Evolutionary conservation across 306 rosid genomes (phyloP), one percentile per base, ranked within the genome.

Genomic region (Arachis hypogaea): DNA sequence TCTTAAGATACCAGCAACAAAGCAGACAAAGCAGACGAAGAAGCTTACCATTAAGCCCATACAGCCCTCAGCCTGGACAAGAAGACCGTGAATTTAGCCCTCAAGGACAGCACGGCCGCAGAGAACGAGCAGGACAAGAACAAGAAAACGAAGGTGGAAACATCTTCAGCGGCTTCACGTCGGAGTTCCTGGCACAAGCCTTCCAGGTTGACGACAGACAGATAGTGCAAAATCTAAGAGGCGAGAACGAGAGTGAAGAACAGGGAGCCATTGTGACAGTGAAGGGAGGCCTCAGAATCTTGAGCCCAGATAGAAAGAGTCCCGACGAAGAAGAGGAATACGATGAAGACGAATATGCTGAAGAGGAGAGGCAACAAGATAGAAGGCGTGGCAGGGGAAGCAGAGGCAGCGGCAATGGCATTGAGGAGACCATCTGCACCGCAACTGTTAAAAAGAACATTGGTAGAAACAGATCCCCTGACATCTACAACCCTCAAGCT

Each of bases 351-450:
- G 38, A 33, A 22, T 22, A 22, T 0, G 38, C 1, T 33, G 38
- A 22, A 22, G 28, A 22, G 28, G 28, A 18, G 22, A 18, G 22
- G 22, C 22, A 18, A 18, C 22, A 18, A 18, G 22, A 22, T 22
- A 22, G 28, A 22, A 22, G 28, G 28, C 28, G 28, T 0, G 38
- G 67, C 5, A 46, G 57, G 3, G 45, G 28, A 22, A 22, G 28
- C 28, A 10, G 29, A 52, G 28, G 76, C 42, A 22, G 50, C 51
- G 5, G 63, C 1, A 85, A 87, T 56, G 89, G 82, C 0, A 28
- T 88, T 5, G 86, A 81, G n/a, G 89, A 88, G 55, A 83, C 87
- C 0, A 1, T 88, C 8, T 88, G 89, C 86, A 58, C 80, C 7
- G 10, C 73, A 41, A 85, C 80, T 52, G 71, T 87, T 3, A 68